Evolutionary conservation across 768 basidiomycete species (phyloP).

Genomic region (Trametes punicea): DNA sequence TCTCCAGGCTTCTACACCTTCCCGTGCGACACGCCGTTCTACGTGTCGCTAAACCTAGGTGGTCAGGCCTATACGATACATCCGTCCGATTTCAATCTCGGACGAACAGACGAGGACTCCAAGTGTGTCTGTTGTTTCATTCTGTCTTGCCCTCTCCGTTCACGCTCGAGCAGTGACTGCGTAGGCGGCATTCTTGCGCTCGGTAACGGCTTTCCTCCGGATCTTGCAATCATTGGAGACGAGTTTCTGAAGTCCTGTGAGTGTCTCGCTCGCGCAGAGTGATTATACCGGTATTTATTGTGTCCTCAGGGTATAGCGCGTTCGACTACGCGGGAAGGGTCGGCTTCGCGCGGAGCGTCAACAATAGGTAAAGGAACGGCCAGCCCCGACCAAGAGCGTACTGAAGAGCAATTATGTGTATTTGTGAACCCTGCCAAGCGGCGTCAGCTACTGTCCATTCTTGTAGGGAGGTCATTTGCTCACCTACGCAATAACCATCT

Average conservation of each 20-base stretch:
- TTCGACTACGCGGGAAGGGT: conserved; percentile 60
- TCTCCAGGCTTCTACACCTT: conserved; percentile 50
- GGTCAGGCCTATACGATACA: conserved; percentile 40
- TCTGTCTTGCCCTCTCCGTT: background rate
- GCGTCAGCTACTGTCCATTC: background rate
- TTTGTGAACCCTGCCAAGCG: background rate
- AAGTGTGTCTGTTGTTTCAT: conserved; percentile 26
- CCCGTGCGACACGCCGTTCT: conserved; percentile 42
- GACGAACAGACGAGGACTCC: conserved; percentile 32
- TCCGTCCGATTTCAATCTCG: conserved; percentile 54
- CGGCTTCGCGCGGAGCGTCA: conserved; percentile 56
- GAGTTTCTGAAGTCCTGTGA: conserved; percentile 67
- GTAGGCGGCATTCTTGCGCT: conserved; percentile 53
- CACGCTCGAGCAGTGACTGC: conserved; percentile 41
- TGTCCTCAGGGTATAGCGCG: conserved; percentile 51
- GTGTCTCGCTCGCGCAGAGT: conserved; percentile 23
- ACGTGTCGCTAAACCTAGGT: conserved; percentile 45
- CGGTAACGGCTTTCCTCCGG: conserved; percentile 42
- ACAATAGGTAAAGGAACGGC: conserved; percentile 32
- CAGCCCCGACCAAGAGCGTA: too few relatives aligned
- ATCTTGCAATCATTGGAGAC: conserved; percentile 61
- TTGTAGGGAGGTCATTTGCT: background rate
- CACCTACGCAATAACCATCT: conserved; percentile 14
- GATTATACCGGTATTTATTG: conserved; percentile 3
- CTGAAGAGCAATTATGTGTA: background rate